Percentiles rank a stretch among this genome's conserved stretches.
phyloP scores from a whole-genome alignment of 305 asterid genomes.

The Solanum hybrid region DNA sequence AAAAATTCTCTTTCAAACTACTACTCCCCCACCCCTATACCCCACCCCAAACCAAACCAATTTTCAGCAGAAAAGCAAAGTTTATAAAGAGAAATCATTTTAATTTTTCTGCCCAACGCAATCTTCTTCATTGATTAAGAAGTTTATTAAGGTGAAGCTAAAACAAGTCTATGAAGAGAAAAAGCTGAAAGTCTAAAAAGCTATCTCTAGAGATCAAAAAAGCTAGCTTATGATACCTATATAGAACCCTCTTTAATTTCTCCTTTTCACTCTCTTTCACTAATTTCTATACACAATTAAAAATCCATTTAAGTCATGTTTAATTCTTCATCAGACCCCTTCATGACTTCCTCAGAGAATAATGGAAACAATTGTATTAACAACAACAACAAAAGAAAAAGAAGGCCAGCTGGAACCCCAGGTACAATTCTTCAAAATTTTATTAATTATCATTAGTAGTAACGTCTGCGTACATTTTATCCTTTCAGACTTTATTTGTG shows the following conservation, averaged over 20 bases:
- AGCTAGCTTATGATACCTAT: background rate
- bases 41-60: background rate
- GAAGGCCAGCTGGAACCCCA: conserved; percentile 13
- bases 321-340: background rate
- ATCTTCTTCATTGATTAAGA: background rate
- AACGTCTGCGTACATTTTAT: background rate
- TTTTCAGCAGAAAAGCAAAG: background rate
- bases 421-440: background rate
- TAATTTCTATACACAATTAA: background rate
- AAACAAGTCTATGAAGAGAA: background rate
- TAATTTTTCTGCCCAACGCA: background rate
- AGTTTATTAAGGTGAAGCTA: background rate
- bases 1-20: background rate
- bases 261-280: background rate
- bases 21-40: background rate
- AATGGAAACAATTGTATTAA: background rate
- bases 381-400: background rate
- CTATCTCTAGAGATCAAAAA: background rate
- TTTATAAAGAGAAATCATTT: background rate
- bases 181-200: background rate
- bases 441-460: background rate
- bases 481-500: background rate
- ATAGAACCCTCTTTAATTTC: background rate
- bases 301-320: background rate
- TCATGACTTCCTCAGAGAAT: background rate